Base-by-base conservation (phyloP, 2,329 filamentous ascomycete genomes). In the Verticillium albo-atrum region DNA sequence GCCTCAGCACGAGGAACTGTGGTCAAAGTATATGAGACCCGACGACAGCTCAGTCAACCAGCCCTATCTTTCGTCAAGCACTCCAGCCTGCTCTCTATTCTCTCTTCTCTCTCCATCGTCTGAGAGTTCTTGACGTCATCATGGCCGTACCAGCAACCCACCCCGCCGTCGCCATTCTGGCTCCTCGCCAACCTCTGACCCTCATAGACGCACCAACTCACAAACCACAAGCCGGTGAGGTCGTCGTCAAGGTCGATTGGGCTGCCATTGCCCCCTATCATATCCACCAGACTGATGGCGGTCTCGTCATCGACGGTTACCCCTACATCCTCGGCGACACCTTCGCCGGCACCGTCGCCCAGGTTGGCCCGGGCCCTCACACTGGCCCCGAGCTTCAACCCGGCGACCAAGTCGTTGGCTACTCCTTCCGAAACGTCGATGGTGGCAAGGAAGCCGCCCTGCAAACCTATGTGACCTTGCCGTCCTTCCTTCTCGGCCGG, bases 201-300 rank as follows among this genome's bases (percentile, higher is more conserved):
- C 64, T 67, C 56, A 53, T 65, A 60, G 57, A 63, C 28, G 57
- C 61, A 5, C 68, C 69, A 4, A 73, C 71, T 15, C 42, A 68
- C 35, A 56, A 68, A 5, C 79, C 80, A 0, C 61, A 64, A 1
- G 66, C 68, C 1, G 75, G 79, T 35, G 80, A 88, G 68, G 77
- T 86, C 34, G 75, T 79, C 17, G 71, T 88, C 47, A 77, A 75
- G 27, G 80, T 84, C 10, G 72, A 80, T 60, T 88, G 82, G 82
- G 85, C 83, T 2, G 79, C 83, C 2, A 86, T 84, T 1, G 84
- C 82, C 1, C 86, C 86, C 0, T 73, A 88, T 0, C 84, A 88
- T 64, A 72, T 88, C 6, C 86, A 88, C 70, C 80, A 84, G 60
- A 82, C 83, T 52, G 84, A 87, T 64, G 84, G 85, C 35, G 83